phyloP scores from a whole-genome alignment of 257 asterid species.

The Solanum bulbocastanum region DNA sequence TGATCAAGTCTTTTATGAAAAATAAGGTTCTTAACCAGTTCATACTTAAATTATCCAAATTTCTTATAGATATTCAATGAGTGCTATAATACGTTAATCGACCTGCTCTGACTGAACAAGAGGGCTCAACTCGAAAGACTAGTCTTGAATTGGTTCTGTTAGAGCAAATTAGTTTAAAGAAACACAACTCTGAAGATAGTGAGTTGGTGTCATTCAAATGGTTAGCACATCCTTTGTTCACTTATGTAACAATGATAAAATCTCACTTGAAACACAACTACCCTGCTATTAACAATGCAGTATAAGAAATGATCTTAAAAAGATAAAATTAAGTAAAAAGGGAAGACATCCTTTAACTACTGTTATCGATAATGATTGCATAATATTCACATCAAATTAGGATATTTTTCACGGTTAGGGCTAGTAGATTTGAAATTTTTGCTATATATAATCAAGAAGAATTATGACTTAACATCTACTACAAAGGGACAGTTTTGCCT shows the following conservation, averaged over 20 bases:
- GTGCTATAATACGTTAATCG: background rate
- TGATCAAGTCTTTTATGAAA: background rate
- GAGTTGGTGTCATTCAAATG: background rate
- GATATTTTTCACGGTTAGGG: background rate
- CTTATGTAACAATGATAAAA: background rate
- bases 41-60: background rate
- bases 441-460: background rate
- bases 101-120: background rate
- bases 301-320: background rate
- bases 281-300: background rate
- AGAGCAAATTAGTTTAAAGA: background rate
- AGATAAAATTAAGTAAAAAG: background rate
- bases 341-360: background rate
- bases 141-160: background rate
- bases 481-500: background rate
- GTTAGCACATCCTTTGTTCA: background rate
- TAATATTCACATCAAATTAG: background rate
- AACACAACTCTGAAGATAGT: background rate
- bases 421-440: background rate
- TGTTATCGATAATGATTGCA: background rate
- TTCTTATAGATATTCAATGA: background rate
- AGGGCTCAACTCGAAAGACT: background rate
- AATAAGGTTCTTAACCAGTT: background rate
- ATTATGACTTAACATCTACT: background rate
- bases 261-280: background rate